Evolutionary conservation across 495 filamentous ascomycete genomes (phyloP).

Genomic region (Aspergillus funiculosus): DNA sequence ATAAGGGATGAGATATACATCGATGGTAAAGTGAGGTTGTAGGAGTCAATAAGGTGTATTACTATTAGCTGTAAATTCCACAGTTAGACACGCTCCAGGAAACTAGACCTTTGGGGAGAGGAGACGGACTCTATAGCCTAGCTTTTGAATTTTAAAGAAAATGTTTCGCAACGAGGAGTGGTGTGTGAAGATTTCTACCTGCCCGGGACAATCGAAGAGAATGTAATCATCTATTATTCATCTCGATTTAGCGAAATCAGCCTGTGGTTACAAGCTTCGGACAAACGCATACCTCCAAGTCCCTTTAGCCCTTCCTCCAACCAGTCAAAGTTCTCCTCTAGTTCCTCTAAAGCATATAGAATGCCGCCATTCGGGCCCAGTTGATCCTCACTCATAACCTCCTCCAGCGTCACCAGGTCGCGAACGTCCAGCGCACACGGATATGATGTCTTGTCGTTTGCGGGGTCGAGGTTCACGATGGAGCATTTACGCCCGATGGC

Average conservation of each 20-base stretch:
- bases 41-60: constrained; percentile 84
- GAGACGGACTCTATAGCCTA: constrained; percentile 77
- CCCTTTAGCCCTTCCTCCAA: constrained; percentile 70
- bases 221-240: constrained; percentile 71
- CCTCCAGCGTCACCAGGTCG: constrained; percentile 78
- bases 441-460: constrained; percentile 67
- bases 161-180: constrained; percentile 86
- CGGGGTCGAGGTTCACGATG: constrained; percentile 92
- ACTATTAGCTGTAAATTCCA: constrained; percentile 64
- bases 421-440: constrained; percentile 87
- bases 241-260: constrained; percentile 3
- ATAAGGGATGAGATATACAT: constrained; percentile 92
- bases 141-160: constrained; percentile 80
- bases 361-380: constrained; percentile 90
- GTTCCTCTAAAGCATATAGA: constrained; percentile 89
- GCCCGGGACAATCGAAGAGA: constrained; percentile 92
- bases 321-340: constrained; percentile 90
- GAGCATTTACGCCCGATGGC: constrained; percentile 93
- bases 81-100: constrained; percentile 12
- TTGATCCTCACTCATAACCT: constrained; percentile 89
- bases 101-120: not conserved
- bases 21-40: constrained; percentile 83
- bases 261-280: constrained; percentile 9
- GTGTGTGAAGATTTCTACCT: constrained; percentile 95
- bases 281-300: constrained; percentile 48